Percentiles rank a stretch among this genome's conserved stretches.
Conservation (phyloP, 495 filamentous ascomycete genomes). For the Xylona heveae region DNA sequence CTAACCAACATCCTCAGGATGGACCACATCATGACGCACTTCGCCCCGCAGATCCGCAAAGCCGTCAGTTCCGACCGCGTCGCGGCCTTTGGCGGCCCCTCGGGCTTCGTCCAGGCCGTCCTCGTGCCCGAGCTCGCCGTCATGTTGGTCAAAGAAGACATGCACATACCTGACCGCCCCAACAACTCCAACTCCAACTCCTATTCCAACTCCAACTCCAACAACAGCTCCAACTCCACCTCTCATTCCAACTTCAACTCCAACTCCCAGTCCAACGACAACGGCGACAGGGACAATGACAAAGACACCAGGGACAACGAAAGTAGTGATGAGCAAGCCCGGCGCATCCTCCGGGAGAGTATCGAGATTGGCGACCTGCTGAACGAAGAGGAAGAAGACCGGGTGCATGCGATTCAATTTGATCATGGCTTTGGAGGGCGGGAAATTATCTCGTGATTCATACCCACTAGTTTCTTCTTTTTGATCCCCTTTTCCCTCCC, state of each 20-base stretch:
- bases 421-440: too few relatives aligned
- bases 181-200: neutral
- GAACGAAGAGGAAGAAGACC: constrained; percentile 36
- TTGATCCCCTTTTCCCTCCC: too few relatives aligned
- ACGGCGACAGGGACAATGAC: constrained; percentile 15
- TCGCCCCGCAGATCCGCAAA: constrained; percentile 38
- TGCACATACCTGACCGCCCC: constrained; percentile 20
- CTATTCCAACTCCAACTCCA: too few relatives aligned
- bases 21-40: constrained; percentile 39
- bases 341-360: constrained; percentile 51
- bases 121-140: constrained; percentile 71
- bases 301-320: neutral
- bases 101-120: constrained; percentile 62
- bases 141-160: constrained; percentile 65
- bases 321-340: constrained; percentile 30
- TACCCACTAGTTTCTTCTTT: too few relatives aligned
- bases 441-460: too few relatives aligned
- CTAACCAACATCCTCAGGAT: constrained; percentile 23
- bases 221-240: too few relatives aligned
- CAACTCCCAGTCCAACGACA: too few relatives aligned
- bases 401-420: neutral
- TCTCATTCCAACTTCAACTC: too few relatives aligned
- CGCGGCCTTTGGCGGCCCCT: constrained; percentile 45
- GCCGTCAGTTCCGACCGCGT: constrained; percentile 43
- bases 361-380: constrained; percentile 55